Base-by-base conservation (phyloP, 768 basidiomycete genomes). In the Trametes punicea region DNA sequence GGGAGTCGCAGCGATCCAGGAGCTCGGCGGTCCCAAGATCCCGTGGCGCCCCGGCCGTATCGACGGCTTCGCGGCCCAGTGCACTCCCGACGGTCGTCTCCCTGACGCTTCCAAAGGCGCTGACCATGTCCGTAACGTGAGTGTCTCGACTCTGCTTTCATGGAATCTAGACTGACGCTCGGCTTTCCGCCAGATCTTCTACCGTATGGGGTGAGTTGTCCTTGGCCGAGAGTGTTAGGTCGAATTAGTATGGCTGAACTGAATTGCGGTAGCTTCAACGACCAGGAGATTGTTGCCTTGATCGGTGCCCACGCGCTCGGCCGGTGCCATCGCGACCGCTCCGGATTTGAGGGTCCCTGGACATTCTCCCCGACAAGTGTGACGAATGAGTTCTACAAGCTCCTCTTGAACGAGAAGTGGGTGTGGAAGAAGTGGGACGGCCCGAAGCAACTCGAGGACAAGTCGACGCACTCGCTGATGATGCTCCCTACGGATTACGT, bases 201-300 rank as follows among this genome's bases (percentile, higher is more conserved):
- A 89, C 74, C 88, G 92, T 67, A 94, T 94, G 93, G 93, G 85
- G 74, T 77, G 68, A 55, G 74, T 61, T 4, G 5, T 30, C 26
- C 25, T 27, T 26, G 26, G 25, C 4, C 15, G 36, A 2, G 6
- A 20, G 26, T 15, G 1, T 21, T 11, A 10, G 16, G 6, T 10
- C 13, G 4, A 8, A 27, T 20, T 38, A 13, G n/a, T n/a, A 4
- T 26, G 13, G 30, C 38, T 40, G 44, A 33, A 27, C 21, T 13
- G n/a, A n/a, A n/a, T n/a, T n/a, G n/a, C n/a, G n/a, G 1, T 41
- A 65, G 89, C 50, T 95, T 98, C 79, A 88, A 93, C 69, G 96
- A 99, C 73, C 92, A 91, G 72, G 96, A 98, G 75, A 98, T 98
- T 46, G 95, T 97, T 57, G 92, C 93, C 52, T 88, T 98, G 62